phyloP scores from a whole-genome alignment of 352 stramenopile species.

The Globisporangium megalacanthum region DNA sequence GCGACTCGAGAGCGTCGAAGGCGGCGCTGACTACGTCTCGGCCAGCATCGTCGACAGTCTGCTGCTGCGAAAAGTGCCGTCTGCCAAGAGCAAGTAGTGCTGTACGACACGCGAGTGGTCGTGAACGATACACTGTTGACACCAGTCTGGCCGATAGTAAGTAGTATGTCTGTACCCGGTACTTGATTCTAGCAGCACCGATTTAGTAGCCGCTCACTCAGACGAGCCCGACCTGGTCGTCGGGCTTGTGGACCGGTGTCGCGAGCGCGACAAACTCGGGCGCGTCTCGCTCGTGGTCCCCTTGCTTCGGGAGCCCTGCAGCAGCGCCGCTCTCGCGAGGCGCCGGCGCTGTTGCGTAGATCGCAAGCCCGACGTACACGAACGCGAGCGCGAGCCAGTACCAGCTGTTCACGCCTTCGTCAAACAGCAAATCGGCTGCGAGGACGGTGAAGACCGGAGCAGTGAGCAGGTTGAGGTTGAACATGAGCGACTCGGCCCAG shows the following conservation, averaged over 20 bases:
- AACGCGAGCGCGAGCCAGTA: slow-evolving; percentile 57
- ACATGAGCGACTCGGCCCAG: slow-evolving; percentile 58
- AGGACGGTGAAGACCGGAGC: slow-evolving; percentile 52
- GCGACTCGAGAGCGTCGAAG: slow-evolving; percentile 60
- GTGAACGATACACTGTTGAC: too few relatives aligned
- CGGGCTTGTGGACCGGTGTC: slow-evolving; percentile 6
- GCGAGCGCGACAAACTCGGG: slow-evolving; percentile 5
- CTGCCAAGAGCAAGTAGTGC: slow-evolving; percentile 6
- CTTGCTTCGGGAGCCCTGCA: neutral
- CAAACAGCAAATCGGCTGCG: slow-evolving; percentile 53
- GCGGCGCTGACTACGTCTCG: slow-evolving; percentile 76
- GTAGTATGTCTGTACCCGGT: too few relatives aligned
- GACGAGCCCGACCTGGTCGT: slow-evolving; percentile 9
- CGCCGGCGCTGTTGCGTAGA: slow-evolving; percentile 39
- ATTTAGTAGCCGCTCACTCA: neutral
- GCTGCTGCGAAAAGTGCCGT: slow-evolving; percentile 33
- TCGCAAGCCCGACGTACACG: slow-evolving; percentile 47
- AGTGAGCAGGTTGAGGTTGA: slow-evolving; percentile 61
- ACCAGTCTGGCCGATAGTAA: too few relatives aligned
- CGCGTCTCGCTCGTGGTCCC: neutral
- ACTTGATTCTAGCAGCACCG: too few relatives aligned
- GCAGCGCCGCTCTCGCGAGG: slow-evolving; percentile 16
- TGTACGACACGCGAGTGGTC: too few relatives aligned
- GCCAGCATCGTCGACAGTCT: slow-evolving; percentile 77
- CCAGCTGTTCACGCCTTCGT: slow-evolving; percentile 48